Evolutionary conservation across 768 basidiomycete genomes (phyloP).

Genomic region (Cubamyces sp.): DNA sequence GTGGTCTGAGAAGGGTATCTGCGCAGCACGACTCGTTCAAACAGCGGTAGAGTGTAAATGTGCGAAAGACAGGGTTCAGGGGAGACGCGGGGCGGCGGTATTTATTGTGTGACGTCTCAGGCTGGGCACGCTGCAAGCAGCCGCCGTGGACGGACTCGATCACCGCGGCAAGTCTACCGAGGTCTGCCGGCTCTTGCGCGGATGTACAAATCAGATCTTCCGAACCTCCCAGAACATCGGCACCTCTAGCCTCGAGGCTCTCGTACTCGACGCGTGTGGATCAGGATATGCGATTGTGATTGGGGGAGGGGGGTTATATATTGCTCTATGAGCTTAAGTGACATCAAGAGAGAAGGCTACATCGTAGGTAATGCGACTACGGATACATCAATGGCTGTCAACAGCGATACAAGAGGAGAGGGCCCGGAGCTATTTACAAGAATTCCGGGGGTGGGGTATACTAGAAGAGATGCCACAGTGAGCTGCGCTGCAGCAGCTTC

Average conservation of each 20-base stretch:
- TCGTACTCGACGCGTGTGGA: not conserved
- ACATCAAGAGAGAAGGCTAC: not conserved
- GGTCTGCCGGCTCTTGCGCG: not conserved
- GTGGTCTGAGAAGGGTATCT: not conserved
- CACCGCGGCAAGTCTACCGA: not conserved
- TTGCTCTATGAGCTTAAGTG: not conserved
- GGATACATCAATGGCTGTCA: not conserved
- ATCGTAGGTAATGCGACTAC: constrained; percentile 8
- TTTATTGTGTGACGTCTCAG: constrained; percentile 19
- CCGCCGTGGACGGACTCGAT: not conserved
- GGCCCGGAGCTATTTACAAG: not conserved
- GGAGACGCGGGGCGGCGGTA: constrained; percentile 6
- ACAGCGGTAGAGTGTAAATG: not conserved
- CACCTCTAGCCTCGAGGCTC: not conserved
- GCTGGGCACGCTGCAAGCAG: constrained; percentile 8
- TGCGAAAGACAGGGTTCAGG: constrained; percentile 13
- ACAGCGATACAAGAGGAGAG: too few relatives aligned
- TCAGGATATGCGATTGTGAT: not conserved
- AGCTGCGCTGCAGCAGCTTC: constrained; percentile 28
- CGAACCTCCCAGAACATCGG: constrained; percentile 7
- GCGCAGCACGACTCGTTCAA: not conserved
- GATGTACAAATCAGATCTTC: constrained; percentile 1
- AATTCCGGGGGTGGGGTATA: not conserved
- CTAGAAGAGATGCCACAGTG: constrained; percentile 33
- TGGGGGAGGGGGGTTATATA: too few relatives aligned